These are phyloP conservation scores for Iberis pinnata DNA, from an alignment of 345 rosid species.

Conservation along the genomic window DNA sequence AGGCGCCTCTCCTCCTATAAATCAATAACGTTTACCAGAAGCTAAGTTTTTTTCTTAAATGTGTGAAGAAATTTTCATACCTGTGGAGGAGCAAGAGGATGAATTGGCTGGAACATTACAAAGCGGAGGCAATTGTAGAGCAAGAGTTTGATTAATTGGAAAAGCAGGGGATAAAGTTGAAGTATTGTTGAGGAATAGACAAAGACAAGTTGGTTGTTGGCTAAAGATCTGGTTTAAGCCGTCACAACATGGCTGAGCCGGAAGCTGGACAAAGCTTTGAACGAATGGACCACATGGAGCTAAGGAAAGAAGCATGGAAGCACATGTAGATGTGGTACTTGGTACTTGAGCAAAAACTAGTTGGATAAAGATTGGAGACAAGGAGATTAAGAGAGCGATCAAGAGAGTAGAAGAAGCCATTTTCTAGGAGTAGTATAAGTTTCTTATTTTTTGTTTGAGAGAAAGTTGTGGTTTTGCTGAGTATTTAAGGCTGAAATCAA, in stretches of 20 bases:
- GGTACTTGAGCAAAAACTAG: constrained; percentile 37
- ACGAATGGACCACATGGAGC: constrained; percentile 66
- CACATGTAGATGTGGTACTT: constrained; percentile 38
- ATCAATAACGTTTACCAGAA: too few relatives aligned
- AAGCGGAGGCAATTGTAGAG: constrained; percentile 50
- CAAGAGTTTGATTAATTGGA: constrained; percentile 62
- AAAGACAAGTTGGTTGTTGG: constrained; percentile 55
- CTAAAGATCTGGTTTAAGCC: constrained; percentile 47
- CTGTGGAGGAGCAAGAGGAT: constrained; percentile 57
- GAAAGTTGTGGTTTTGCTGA: constrained; percentile 3
- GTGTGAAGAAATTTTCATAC: too few relatives aligned
- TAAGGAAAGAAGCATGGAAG: constrained; percentile 47
- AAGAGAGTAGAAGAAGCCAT: constrained; percentile 26
- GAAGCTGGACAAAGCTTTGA: constrained; percentile 50
- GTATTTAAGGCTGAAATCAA: constrained; percentile 35
- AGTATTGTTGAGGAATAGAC: constrained; percentile 58
- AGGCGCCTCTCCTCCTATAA: constrained; percentile 30
- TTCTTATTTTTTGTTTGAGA: constrained; percentile 25
- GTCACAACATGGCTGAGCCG: constrained; percentile 54
- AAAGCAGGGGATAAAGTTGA: constrained; percentile 34
- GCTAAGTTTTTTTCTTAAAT: background rate
- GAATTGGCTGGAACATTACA: constrained; percentile 42
- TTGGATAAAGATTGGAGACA: constrained; percentile 18
- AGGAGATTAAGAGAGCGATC: constrained; percentile 27
- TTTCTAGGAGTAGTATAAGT: constrained; percentile 5